Percentiles rank a stretch among this genome's conserved stretches.
These are phyloP conservation scores for Diversispora epigaea DNA, from an alignment of 192 early-diverging fungal species.

Conservation along the genomic window DNA sequence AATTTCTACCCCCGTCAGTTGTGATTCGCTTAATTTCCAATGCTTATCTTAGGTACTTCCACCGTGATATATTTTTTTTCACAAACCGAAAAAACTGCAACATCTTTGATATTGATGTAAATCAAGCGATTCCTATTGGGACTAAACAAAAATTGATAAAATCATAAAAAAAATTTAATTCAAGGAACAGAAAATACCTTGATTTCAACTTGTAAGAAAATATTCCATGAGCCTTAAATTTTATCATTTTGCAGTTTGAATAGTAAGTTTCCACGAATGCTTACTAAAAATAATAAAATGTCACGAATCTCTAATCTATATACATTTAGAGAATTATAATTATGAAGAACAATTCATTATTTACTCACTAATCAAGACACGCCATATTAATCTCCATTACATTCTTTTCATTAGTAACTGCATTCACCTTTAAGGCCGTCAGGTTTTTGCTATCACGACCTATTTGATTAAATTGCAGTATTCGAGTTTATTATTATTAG, in stretches of 20 bases:
- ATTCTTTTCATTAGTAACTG: conserved; percentile 34
- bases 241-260: conserved; percentile 37
- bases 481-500: neutral
- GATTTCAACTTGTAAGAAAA: conserved; percentile 36
- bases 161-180: too few species aligned
- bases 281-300: conserved; percentile 29
- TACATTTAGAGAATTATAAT: neutral
- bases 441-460: too few species aligned
- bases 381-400: conserved; percentile 34
- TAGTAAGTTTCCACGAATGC: conserved; percentile 42
- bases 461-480: conserved; percentile 26
- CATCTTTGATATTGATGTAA: conserved; percentile 33
- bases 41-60: conserved; percentile 41
- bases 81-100: conserved; percentile 29
- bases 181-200: conserved; percentile 2
- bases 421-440: neutral
- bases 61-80: conserved; percentile 45
- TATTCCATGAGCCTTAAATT: conserved; percentile 36
- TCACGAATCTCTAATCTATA: neutral
- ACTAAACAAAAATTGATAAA: too few species aligned
- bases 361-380: conserved; percentile 38
- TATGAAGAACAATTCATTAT: neutral
- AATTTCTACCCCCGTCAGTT: conserved; percentile 16
- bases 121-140: conserved; percentile 30
- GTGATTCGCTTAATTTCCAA: conserved; percentile 32